Percentiles rank a stretch among this genome's conserved stretches.
Evolutionary conservation across 2,329 filamentous ascomycete species (phyloP).

Genomic region (Emmonsiellopsis sp.): DNA sequence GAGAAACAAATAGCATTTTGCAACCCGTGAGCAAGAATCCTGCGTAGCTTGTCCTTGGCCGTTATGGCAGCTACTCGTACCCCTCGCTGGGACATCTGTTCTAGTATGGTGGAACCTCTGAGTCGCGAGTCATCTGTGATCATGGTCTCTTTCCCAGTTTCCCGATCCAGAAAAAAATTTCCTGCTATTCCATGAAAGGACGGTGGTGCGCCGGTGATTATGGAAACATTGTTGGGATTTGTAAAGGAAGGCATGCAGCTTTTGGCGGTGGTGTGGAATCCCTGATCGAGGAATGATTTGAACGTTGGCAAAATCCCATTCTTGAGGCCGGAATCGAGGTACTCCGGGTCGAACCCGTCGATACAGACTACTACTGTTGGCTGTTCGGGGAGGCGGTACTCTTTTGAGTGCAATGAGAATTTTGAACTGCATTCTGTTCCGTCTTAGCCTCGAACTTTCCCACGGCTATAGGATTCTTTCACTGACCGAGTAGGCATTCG

Average conservation of each 20-base stretch:
- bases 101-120: slow-evolving; percentile 33
- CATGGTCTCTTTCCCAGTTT: slow-evolving; percentile 33
- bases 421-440: too few species aligned
- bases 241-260: slow-evolving; percentile 37
- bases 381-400: slow-evolving; percentile 22
- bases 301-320: slow-evolving; percentile 28
- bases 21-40: slow-evolving; percentile 31
- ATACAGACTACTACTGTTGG: slow-evolving; percentile 35
- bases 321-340: slow-evolving; percentile 26
- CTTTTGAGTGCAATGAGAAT: slow-evolving; percentile 19
- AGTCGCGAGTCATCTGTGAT: slow-evolving; percentile 32
- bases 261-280: slow-evolving; percentile 32
- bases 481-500: too few species aligned
- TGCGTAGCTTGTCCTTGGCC: slow-evolving; percentile 37
- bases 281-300: slow-evolving; percentile 20
- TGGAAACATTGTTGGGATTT: slow-evolving; percentile 38
- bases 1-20: slow-evolving; percentile 32
- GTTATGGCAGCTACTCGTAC: slow-evolving; percentile 36
- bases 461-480: too few species aligned
- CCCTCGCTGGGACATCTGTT: slow-evolving; percentile 29
- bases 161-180: slow-evolving; percentile 35
- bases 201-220: slow-evolving; percentile 35
- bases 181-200: slow-evolving; percentile 34
- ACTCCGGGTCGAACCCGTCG: slow-evolving; percentile 37
- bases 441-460: too few species aligned